Evolutionary conservation across 305 asterid genomes (phyloP), one percentile per base, ranked within the genome.

Genomic region (Fraxinus floribunda): DNA sequence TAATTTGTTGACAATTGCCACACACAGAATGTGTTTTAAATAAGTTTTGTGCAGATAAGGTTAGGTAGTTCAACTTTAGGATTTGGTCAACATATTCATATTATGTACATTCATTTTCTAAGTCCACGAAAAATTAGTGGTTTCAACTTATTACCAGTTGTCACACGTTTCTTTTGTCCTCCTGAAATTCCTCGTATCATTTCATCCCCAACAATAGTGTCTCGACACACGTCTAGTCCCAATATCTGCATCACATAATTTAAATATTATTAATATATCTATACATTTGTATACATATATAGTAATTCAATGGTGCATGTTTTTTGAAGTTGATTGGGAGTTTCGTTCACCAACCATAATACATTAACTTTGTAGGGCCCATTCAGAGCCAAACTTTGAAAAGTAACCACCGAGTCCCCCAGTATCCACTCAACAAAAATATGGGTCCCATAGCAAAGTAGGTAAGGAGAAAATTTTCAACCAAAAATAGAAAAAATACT

Each of bases 141-240:
- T 29, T 0, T n/a, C 18, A 72, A 46, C 22, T 60, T 20, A 77
- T 76, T 64, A 91, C 94, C 93, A 76, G 95, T 91, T 1, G 95
- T 91, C 71, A 91, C 95, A 16, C 94, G 90, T 81, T 91, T n/a
- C n/a, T n/a, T n/a, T n/a, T n/a, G n/a, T n/a, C n/a, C n/a, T n/a
- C n/a, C 96, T 11, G 94, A 90, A 66, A 92, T 92, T 62, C 96
- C 96, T 79, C 96, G 78, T 57, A 79, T 84, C 96, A 92, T 90
- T 71, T 89, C 93, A 86, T 92, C 91, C 1, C 96, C 96, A 77
- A 90, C 93, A 24, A 92, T 89, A 0, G 92, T 92, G 83, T 90
- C 93, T 30, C 86, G 83, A 81, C 95, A 92, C 64, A 87, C 87
- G 70, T 89, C 92, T 7, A 92, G 90, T 39, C 94, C 97, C 84